Percentiles rank a stretch among this genome's conserved stretches.
These are phyloP conservation scores for Pisolithus sp. DNA, from an alignment of 768 basidiomycete species.

Conservation along the genomic window DNA sequence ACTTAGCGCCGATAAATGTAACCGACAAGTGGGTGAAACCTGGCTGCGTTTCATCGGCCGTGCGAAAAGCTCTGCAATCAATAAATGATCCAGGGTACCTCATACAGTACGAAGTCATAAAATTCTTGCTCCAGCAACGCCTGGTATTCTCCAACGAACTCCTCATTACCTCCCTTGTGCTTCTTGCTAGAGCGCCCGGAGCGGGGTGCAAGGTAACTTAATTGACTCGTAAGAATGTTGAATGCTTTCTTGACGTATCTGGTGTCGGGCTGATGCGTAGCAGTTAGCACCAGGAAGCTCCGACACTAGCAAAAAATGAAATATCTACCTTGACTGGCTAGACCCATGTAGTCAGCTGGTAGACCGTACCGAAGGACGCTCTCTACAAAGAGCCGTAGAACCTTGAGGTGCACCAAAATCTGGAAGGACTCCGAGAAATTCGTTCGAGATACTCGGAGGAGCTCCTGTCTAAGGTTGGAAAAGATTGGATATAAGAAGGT, in stretches of 20 bases:
- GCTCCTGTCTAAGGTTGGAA: constrained; percentile 63
- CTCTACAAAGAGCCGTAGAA: constrained; percentile 87
- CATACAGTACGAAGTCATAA: constrained; percentile 91
- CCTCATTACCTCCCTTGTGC: constrained; percentile 41
- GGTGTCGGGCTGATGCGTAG: constrained; percentile 63
- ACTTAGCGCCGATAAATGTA: neutral
- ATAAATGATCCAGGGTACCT: constrained; percentile 84
- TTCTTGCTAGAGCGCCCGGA: constrained; percentile 44
- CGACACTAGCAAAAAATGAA: neutral
- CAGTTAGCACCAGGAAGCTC: neutral
- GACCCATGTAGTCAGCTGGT: constrained; percentile 82
- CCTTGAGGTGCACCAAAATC: constrained; percentile 87
- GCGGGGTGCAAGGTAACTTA: constrained; percentile 73
- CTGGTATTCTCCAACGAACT: constrained; percentile 88
- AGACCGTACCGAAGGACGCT: constrained; percentile 93
- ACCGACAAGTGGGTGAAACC: too few relatives aligned
- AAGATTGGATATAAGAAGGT: constrained; percentile 1
- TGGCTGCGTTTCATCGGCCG: too few relatives aligned
- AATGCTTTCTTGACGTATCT: constrained; percentile 80
- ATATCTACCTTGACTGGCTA: constrained; percentile 66
- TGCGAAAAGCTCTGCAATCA: constrained; percentile 25
- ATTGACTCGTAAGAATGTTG: constrained; percentile 64
- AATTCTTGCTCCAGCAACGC: constrained; percentile 92
- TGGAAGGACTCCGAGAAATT: constrained; percentile 98
- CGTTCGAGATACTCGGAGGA: constrained; percentile 82